phyloP scores from a whole-genome alignment of 805 yeast species.

The Saccharomycopsis sp. region DNA sequence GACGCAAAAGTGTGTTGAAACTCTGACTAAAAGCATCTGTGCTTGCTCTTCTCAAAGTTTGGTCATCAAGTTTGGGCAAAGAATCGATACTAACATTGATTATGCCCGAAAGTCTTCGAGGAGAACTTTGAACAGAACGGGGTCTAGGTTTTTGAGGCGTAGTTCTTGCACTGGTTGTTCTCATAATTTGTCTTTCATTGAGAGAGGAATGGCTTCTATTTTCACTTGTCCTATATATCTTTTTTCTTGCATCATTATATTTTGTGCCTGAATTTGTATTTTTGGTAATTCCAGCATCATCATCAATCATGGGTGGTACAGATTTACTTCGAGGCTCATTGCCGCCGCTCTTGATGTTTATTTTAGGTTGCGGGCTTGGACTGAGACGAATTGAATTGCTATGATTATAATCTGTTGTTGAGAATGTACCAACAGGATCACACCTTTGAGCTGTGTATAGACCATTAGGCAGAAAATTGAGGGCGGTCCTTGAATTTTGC shows the following conservation, averaged over 20 bases:
- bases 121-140: too few relatives aligned
- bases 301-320: too few relatives aligned
- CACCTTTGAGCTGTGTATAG: too few relatives aligned
- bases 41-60: background rate
- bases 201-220: slow-evolving; percentile 2
- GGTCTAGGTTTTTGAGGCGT: background rate
- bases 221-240: background rate
- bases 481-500: background rate
- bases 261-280: too few relatives aligned
- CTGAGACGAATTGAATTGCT: too few relatives aligned
- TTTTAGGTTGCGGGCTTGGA: too few relatives aligned
- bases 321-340: background rate
- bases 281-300: too few relatives aligned
- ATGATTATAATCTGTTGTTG: too few relatives aligned
- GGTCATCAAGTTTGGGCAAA: background rate
- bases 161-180: background rate
- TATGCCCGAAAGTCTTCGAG: too few relatives aligned
- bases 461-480: background rate
- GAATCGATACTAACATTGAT: too few relatives aligned
- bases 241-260: too few relatives aligned
- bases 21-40: background rate
- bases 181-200: background rate
- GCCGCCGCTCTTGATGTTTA: background rate
- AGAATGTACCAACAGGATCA: too few relatives aligned
- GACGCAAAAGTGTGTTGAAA: background rate